These are phyloP conservation scores for Trichosporon inkin DNA, from an alignment of 1,284 basidiomycete genomes.

Conservation along the genomic window DNA sequence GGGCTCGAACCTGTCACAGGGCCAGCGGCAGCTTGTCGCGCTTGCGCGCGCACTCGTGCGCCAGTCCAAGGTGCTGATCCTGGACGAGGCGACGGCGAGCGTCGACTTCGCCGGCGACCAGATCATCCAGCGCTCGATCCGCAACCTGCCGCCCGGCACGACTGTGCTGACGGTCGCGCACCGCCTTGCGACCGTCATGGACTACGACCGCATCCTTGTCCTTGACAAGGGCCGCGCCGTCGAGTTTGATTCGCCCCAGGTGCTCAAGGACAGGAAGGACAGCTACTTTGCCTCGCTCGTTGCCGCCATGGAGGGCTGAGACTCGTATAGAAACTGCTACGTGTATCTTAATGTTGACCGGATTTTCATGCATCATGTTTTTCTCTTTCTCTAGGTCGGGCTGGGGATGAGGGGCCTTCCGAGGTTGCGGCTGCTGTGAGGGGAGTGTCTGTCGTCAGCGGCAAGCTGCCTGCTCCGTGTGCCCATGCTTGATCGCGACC, in stretches of 20 bases:
- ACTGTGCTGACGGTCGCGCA: slow-evolving; percentile 53
- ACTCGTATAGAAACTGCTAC: not conserved
- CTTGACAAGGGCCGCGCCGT: slow-evolving; percentile 55
- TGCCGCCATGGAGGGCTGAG: slow-evolving; percentile 50
- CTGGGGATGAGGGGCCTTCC: no score
- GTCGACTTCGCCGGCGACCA: slow-evolving; percentile 53
- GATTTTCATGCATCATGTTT: not conserved
- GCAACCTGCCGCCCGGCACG: slow-evolving; percentile 47
- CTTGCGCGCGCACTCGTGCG: slow-evolving; percentile 57
- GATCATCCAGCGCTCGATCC: slow-evolving; percentile 54
- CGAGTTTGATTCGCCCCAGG: slow-evolving; percentile 59
- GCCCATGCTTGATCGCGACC: no score
- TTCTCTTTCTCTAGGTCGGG: not conserved
- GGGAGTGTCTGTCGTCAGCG: no score
- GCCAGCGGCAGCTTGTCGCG: slow-evolving; percentile 64
- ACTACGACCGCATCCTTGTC: slow-evolving; percentile 56
- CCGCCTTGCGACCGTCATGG: slow-evolving; percentile 54
- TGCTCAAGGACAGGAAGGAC: slow-evolving; percentile 56
- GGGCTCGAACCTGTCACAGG: slow-evolving; percentile 64
- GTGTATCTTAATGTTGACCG: not conserved
- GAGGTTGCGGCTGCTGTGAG: no score
- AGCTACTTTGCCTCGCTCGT: slow-evolving; percentile 60
- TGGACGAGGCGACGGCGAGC: slow-evolving; percentile 55
- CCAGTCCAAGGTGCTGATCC: slow-evolving; percentile 54
- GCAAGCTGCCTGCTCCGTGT: no score